A percentile compares a stretch with the other conserved stretches of the same genome.
These are phyloP conservation scores for Trichoderma afroharzianum DNA, from an alignment of 2,329 filamentous ascomycete species.

Conservation along the genomic window DNA sequence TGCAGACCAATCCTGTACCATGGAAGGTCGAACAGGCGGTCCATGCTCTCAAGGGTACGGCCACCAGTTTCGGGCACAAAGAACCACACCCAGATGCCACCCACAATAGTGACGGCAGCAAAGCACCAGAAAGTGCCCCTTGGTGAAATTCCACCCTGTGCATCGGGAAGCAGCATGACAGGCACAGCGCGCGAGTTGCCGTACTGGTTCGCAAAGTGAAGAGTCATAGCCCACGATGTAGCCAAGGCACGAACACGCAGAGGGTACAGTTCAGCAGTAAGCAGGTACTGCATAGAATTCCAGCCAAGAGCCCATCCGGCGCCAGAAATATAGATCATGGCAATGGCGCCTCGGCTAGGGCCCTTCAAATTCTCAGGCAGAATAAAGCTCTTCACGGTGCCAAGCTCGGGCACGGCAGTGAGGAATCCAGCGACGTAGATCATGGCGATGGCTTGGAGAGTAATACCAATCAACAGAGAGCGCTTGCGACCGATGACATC, in stretches of 20 bases:
- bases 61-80: conserved; percentile 71
- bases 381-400: conserved; percentile 44
- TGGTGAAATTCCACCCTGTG: conserved; percentile 47
- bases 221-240: conserved; percentile 69
- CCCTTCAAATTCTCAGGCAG: conserved; percentile 48
- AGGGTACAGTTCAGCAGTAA: conserved; percentile 75
- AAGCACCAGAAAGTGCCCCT: conserved; percentile 79
- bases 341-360: conserved; percentile 64
- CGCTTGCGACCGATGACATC: conserved; percentile 75
- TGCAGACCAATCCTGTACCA: conserved; percentile 70
- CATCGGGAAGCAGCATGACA: conserved; percentile 60
- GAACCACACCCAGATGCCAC: conserved; percentile 67
- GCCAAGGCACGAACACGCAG: conserved; percentile 68
- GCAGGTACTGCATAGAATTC: conserved; percentile 75
- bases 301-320: conserved; percentile 68
- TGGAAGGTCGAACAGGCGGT: conserved; percentile 65
- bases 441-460: conserved; percentile 58
- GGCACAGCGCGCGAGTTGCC: conserved; percentile 73
- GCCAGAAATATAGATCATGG: conserved; percentile 69
- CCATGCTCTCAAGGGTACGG: conserved; percentile 64
- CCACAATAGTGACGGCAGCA: conserved; percentile 62
- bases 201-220: conserved; percentile 77
- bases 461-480: conserved; percentile 57
- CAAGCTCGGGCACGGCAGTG: conserved; percentile 57
- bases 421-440: conserved; percentile 60